Conservation (phyloP, 768 basidiomycete genomes). For the Leucocoprinus leucothites region DNA sequence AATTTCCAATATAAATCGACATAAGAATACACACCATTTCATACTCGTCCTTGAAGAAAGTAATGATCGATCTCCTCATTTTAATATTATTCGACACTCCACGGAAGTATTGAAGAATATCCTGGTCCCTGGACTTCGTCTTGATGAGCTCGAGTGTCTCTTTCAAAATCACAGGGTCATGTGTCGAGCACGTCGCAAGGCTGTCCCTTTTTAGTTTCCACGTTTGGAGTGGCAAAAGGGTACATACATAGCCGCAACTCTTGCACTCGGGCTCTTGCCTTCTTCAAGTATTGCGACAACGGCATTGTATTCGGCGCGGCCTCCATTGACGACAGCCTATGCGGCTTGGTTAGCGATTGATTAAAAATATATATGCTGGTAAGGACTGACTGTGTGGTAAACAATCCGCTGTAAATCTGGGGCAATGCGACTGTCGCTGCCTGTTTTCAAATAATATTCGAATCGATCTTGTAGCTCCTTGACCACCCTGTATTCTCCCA, state of each 20-base stretch:
- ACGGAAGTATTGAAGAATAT: constrained; percentile 60
- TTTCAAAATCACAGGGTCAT: constrained; percentile 52
- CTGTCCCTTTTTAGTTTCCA: constrained; percentile 30
- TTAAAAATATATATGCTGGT: not conserved
- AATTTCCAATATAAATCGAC: not conserved
- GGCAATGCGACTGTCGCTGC: constrained; percentile 76
- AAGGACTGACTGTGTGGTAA: constrained; percentile 43
- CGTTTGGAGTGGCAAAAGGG: constrained; percentile 10
- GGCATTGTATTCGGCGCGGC: constrained; percentile 71
- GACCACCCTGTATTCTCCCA: constrained; percentile 63
- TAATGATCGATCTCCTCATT: constrained; percentile 48
- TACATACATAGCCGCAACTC: constrained; percentile 66
- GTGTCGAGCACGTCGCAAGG: constrained; percentile 58
- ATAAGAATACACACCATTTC: constrained; percentile 42
- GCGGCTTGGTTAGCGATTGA: not conserved
- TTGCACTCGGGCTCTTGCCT: constrained; percentile 70
- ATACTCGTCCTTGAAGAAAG: constrained; percentile 72
- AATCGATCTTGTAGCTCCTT: constrained; percentile 72
- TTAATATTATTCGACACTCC: constrained; percentile 55
- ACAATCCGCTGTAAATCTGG: constrained; percentile 68
- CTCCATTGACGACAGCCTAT: constrained; percentile 28
- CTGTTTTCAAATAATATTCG: constrained; percentile 61
- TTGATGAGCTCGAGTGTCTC: constrained; percentile 63
- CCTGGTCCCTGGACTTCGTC: constrained; percentile 48
- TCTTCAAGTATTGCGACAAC: constrained; percentile 66